Evolutionary conservation across 495 filamentous ascomycete genomes (phyloP).

Genomic region (Staphylotrichum longicolle): DNA sequence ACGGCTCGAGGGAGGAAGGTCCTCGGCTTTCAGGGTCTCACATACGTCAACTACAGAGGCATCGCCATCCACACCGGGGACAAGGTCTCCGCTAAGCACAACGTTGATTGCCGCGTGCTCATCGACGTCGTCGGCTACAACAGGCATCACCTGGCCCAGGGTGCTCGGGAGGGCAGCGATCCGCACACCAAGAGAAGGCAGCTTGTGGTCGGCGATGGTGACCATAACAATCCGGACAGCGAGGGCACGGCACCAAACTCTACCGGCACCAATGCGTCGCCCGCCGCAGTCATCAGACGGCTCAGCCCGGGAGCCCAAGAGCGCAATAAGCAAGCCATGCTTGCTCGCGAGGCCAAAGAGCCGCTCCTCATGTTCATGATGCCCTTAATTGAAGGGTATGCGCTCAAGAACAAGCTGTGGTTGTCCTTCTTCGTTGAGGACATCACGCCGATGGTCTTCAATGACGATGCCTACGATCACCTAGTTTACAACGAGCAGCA

Average conservation of each 20-base stretch:
- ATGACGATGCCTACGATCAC: constrained; percentile 39
- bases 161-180: constrained; percentile 28
- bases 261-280: background rate
- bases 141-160: constrained; percentile 36
- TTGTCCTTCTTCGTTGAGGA: constrained; percentile 39
- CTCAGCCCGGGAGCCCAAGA: constrained; percentile 30
- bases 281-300: constrained; percentile 7
- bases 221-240: background rate
- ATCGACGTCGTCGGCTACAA: constrained; percentile 41
- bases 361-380: constrained; percentile 37
- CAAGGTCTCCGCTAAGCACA: constrained; percentile 24
- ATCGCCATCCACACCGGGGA: constrained; percentile 27
- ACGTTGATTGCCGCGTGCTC: constrained; percentile 38
- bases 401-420: constrained; percentile 44
- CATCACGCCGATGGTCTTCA: constrained; percentile 37
- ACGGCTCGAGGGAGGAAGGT: constrained; percentile 31
- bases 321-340: constrained; percentile 30
- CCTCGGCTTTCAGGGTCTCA: constrained; percentile 38
- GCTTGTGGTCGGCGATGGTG: constrained; percentile 17
- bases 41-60: constrained; percentile 35
- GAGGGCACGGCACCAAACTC: background rate
- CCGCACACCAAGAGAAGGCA: constrained; percentile 17
- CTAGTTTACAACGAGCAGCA: constrained; percentile 41
- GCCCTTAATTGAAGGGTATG: constrained; percentile 40
- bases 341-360: constrained; percentile 26